A percentile compares a stretch with the other conserved stretches of the same genome.
These are phyloP conservation scores for Plasmodium gallinaceum DNA, from an alignment of 169 alveolate species.

Conservation along the genomic window DNA sequence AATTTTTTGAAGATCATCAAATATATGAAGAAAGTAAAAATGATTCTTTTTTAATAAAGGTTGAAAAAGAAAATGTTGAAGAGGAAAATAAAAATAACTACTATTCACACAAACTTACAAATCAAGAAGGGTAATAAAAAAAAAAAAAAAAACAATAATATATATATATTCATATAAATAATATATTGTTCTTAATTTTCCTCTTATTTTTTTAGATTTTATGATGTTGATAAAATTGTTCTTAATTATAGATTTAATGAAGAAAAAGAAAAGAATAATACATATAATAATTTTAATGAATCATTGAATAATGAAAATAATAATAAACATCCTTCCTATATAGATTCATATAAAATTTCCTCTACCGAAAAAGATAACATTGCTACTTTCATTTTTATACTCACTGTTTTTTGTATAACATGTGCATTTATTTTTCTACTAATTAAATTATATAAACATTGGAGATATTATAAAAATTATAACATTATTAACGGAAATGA, in stretches of 20 bases:
- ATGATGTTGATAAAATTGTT: slow-evolving; percentile 35
- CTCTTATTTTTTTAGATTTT: slow-evolving; percentile 11
- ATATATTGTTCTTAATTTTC: neutral
- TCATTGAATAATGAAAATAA: neutral
- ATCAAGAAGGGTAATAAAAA: slow-evolving; percentile 21
- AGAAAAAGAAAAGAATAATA: slow-evolving; percentile 13
- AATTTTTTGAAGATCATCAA: neutral
- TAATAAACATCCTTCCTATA: neutral
- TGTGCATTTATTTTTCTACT: slow-evolving; percentile 39
- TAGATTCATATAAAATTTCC: slow-evolving; percentile 22
- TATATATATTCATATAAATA: neutral
- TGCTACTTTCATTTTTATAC: slow-evolving; percentile 19
- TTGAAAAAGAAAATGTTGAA: neutral
- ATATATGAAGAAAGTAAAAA: slow-evolving; percentile 27
- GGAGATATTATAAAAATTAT: slow-evolving; percentile 56
- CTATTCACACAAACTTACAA: neutral
- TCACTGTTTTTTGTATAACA: slow-evolving; percentile 12
- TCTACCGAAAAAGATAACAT: slow-evolving; percentile 32
- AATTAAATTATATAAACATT: slow-evolving; percentile 47
- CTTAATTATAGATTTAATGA: slow-evolving; percentile 29
- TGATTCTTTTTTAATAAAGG: slow-evolving; percentile 11
- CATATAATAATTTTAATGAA: neutral
- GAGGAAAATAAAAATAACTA: neutral
- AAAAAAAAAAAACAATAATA: neutral
- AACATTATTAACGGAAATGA: slow-evolving; percentile 31